These are phyloP conservation scores for Penicillium cataractarum DNA, from an alignment of 495 filamentous ascomycete genomes.

Conservation along the genomic window DNA sequence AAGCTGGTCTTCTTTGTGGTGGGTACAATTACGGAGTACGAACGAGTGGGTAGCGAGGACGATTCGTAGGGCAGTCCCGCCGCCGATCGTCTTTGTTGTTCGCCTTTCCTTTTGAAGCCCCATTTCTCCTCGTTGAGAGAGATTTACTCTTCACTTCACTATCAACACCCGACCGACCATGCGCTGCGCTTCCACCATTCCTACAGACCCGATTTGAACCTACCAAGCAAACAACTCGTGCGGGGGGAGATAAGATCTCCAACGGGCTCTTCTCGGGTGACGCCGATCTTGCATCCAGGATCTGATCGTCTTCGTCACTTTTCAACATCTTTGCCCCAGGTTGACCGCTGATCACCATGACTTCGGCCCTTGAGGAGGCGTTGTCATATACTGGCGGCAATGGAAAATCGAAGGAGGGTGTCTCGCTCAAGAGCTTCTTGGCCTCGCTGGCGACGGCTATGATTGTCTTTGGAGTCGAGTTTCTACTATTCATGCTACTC, in stretches of 20 bases:
- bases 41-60: conserved; percentile 5
- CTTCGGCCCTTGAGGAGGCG: conserved; percentile 38
- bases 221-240: neutral
- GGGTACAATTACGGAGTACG: too few species aligned
- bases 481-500: conserved; percentile 74
- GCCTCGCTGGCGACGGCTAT: conserved; percentile 74
- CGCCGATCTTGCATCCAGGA: conserved; percentile 6
- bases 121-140: neutral
- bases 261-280: neutral
- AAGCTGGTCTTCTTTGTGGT: conserved; percentile 2
- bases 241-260: conserved; percentile 1
- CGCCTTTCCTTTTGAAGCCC: conserved; percentile 15
- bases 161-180: neutral
- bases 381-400: conserved; percentile 44
- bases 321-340: conserved; percentile 1
- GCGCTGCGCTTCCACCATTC: neutral
- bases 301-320: neutral
- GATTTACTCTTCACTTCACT: conserved; percentile 2
- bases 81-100: conserved; percentile 22
- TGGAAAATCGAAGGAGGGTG: conserved; percentile 51
- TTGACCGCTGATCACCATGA: conserved; percentile 26
- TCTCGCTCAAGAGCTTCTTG: conserved; percentile 62
- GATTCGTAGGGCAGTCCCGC: conserved; percentile 14
- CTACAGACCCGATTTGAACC: neutral
- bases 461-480: conserved; percentile 76